Evolutionary conservation across 2,329 filamentous ascomycete genomes (phyloP).

Genomic region (Ceratocystis variospora): DNA sequence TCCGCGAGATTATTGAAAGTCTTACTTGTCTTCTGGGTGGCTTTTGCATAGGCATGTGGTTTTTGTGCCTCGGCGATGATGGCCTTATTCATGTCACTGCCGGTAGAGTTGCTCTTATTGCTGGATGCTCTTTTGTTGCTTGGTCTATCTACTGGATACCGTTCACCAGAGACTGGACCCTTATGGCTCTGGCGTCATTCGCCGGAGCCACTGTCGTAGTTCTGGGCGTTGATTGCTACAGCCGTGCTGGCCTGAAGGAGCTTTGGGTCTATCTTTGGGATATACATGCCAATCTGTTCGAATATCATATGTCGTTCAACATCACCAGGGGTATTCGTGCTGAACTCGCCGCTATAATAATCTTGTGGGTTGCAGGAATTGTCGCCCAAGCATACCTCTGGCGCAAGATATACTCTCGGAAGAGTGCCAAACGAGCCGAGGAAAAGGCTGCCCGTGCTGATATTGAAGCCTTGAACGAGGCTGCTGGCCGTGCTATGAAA

Average conservation of each 20-base stretch:
- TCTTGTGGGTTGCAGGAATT: slow-evolving; percentile 61
- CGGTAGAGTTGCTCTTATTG: slow-evolving; percentile 62
- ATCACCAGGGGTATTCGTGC: slow-evolving; percentile 75
- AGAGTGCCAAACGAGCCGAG: slow-evolving; percentile 39
- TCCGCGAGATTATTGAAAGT: slow-evolving; percentile 66
- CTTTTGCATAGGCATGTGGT: slow-evolving; percentile 81
- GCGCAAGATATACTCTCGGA: slow-evolving; percentile 58
- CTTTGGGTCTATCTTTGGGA: slow-evolving; percentile 91
- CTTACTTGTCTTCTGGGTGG: slow-evolving; percentile 80
- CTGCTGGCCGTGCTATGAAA: slow-evolving; percentile 53
- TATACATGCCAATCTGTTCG: slow-evolving; percentile 65
- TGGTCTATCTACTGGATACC: slow-evolving; percentile 68
- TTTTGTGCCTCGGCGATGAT: slow-evolving; percentile 62
- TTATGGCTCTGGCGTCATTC: slow-evolving; percentile 68
- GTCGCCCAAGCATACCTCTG: slow-evolving; percentile 77
- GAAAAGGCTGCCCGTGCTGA: slow-evolving; percentile 38
- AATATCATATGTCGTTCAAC: slow-evolving; percentile 64
- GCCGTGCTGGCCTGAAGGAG: slow-evolving; percentile 78
- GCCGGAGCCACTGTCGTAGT: slow-evolving; percentile 65
- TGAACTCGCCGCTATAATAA: slow-evolving; percentile 63
- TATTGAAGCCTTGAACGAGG: slow-evolving; percentile 52
- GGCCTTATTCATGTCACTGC: slow-evolving; percentile 52
- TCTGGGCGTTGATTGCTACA: slow-evolving; percentile 83
- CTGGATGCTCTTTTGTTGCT: slow-evolving; percentile 50
- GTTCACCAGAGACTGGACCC: slow-evolving; percentile 61